Percentiles rank a stretch among this genome's conserved stretches.
These are phyloP conservation scores for Xylaria castorea DNA, from an alignment of 495 filamentous ascomycete species.

Conservation along the genomic window DNA sequence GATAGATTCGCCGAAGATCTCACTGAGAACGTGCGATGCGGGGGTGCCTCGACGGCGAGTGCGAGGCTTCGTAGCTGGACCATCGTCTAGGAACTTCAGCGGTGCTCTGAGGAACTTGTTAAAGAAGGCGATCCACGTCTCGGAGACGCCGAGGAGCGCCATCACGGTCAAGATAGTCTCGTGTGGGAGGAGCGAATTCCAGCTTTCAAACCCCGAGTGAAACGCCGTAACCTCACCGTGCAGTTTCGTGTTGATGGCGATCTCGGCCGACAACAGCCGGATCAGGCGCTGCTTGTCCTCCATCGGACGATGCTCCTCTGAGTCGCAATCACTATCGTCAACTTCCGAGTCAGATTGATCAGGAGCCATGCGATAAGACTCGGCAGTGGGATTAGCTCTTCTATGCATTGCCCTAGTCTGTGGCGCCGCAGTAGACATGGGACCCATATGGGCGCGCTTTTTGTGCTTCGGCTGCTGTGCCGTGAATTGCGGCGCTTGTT, in stretches of 20 bases:
- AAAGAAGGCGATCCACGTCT: slow-evolving; percentile 69
- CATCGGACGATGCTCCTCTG: slow-evolving; percentile 50
- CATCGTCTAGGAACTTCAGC: slow-evolving; percentile 64
- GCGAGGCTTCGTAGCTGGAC: slow-evolving; percentile 49
- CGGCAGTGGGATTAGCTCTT: neutral
- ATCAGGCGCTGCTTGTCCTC: slow-evolving; percentile 66
- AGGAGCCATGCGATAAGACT: no score
- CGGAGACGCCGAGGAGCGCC: slow-evolving; percentile 65
- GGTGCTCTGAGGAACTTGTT: slow-evolving; percentile 64
- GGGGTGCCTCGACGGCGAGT: slow-evolving; percentile 61
- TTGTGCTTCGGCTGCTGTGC: neutral
- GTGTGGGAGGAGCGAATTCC: slow-evolving; percentile 67
- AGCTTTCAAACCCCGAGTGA: slow-evolving; percentile 67
- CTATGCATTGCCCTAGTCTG: neutral
- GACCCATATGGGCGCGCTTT: neutral
- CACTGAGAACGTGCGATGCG: slow-evolving; percentile 64
- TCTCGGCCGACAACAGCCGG: slow-evolving; percentile 67
- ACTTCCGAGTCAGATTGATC: neutral
- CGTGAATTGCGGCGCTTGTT: no score
- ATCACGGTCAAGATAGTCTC: slow-evolving; percentile 62
- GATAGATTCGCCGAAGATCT: slow-evolving; percentile 65
- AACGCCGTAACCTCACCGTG: slow-evolving; percentile 66
- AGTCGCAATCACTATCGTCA: slow-evolving; percentile 31
- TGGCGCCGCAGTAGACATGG: neutral
- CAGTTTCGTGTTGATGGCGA: slow-evolving; percentile 63